Evolutionary conservation across 2,329 filamentous ascomycete genomes (phyloP).

Genomic region (Clonostachys byssicola): DNA sequence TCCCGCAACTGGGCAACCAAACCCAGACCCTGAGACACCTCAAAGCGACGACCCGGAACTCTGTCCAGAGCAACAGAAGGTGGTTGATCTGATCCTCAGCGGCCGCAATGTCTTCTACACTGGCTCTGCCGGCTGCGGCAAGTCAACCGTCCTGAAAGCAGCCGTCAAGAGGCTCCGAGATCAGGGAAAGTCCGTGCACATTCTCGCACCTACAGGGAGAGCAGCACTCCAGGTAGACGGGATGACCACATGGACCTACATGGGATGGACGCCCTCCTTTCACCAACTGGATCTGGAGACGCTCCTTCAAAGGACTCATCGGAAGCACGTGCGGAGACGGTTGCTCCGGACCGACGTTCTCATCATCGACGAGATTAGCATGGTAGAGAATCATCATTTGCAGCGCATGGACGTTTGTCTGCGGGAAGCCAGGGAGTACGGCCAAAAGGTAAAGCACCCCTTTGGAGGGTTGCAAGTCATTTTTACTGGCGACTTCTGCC

Average conservation of each 20-base stretch:
- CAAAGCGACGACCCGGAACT: background rate
- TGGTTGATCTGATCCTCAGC: conserved; percentile 37
- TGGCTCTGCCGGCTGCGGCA: conserved; percentile 49
- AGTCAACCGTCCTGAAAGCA: conserved; percentile 16
- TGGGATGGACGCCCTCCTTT: conserved; percentile 44
- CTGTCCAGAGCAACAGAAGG: conserved; percentile 11
- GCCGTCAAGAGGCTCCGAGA: conserved; percentile 7
- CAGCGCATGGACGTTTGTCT: conserved; percentile 13
- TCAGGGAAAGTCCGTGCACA: conserved; percentile 26
- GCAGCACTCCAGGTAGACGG: conserved; percentile 55
- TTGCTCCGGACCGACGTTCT: conserved; percentile 45
- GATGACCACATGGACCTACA: conserved; percentile 51
- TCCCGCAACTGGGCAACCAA: too few species aligned
- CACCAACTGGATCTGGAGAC: conserved; percentile 9
- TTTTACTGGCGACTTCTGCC: conserved; percentile 46
- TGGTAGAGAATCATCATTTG: conserved; percentile 48
- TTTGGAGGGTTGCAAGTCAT: conserved; percentile 18
- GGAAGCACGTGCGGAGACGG: conserved; percentile 17
- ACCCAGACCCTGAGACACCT: too few species aligned
- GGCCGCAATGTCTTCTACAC: conserved; percentile 61
- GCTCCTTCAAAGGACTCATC: background rate
- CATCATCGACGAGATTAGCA: conserved; percentile 63
- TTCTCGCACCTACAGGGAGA: conserved; percentile 56
- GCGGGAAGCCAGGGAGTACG: conserved; percentile 18
- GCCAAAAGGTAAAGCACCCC: background rate